Percentiles rank a stretch among this genome's conserved stretches.
Evolutionary conservation across 495 filamentous ascomycete genomes (phyloP).

Genomic region (Podospora australis): DNA sequence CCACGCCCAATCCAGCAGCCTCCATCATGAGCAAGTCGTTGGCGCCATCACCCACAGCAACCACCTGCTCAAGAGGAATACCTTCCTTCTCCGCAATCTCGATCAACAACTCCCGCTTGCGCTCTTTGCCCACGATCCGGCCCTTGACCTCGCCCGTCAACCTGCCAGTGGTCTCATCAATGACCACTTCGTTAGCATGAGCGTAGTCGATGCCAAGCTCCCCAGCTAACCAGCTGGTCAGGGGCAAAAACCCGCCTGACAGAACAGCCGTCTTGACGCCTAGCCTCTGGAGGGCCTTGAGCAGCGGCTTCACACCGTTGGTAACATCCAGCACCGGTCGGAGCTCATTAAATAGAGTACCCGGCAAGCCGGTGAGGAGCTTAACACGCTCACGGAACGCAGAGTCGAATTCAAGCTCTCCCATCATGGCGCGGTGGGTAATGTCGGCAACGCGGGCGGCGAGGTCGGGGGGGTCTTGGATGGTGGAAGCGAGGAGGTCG

Average conservation of each 20-base stretch:
- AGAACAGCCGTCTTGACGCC: constrained; percentile 84
- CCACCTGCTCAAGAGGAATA: constrained; percentile 65
- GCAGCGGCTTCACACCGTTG: constrained; percentile 67
- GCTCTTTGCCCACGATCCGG: constrained; percentile 73
- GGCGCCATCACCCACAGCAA: constrained; percentile 89
- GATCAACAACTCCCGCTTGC: constrained; percentile 69
- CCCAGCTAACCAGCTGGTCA: constrained; percentile 77
- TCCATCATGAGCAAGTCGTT: constrained; percentile 94
- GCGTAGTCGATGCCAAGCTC: constrained; percentile 80
- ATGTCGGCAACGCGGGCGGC: constrained; percentile 56
- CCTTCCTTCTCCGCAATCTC: constrained; percentile 69
- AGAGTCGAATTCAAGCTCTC: constrained; percentile 87
- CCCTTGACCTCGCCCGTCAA: constrained; percentile 76
- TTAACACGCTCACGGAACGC: constrained; percentile 71
- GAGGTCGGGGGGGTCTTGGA: constrained; percentile 55
- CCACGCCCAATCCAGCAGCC: constrained; percentile 80
- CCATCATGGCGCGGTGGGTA: constrained; percentile 89
- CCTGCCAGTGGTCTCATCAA: constrained; percentile 50
- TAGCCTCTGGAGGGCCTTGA: constrained; percentile 61
- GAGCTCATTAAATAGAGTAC: constrained; percentile 74
- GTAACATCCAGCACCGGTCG: constrained; percentile 69
- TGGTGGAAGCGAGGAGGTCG: constrained; percentile 79
- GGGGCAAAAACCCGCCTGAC: constrained; percentile 84
- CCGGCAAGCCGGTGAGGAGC: constrained; percentile 72
- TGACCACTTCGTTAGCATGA: constrained; percentile 77